Percentiles rank a stretch among this genome's conserved stretches.
phyloP scores from a whole-genome alignment of 2,329 filamentous ascomycete species.

The Chaetothyriales sp. region DNA sequence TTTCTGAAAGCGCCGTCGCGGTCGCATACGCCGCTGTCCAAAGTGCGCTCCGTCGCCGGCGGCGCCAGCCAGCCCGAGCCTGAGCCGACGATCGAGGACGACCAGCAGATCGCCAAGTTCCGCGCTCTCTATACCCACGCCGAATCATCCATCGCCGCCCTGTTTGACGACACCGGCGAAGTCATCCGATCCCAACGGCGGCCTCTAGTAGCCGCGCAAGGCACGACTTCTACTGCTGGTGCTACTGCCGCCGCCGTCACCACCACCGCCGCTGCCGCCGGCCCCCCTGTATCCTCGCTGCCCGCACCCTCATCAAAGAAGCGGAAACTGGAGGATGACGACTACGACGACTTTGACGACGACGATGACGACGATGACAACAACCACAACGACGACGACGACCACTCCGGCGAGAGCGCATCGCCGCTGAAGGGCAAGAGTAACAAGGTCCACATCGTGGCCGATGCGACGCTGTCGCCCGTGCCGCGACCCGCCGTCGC shows the following conservation, averaged over 20 bases:
- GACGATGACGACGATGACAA: slow-evolving; percentile 63
- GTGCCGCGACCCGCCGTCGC: slow-evolving; percentile 36
- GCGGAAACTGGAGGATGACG: slow-evolving; percentile 60
- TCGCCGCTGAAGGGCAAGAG: slow-evolving; percentile 39
- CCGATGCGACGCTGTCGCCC: slow-evolving; percentile 32
- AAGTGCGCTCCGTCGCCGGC: slow-evolving; percentile 28
- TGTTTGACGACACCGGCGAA: slow-evolving; percentile 46
- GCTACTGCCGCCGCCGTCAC: slow-evolving; percentile 33
- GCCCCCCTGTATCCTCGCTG: slow-evolving; percentile 33
- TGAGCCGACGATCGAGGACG: slow-evolving; percentile 51
- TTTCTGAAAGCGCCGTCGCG: slow-evolving; percentile 30
- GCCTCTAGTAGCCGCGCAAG: slow-evolving; percentile 18
- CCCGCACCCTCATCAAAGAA: slow-evolving; percentile 48
- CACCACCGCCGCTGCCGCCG: slow-evolving; percentile 30
- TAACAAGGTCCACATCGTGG: slow-evolving; percentile 19
- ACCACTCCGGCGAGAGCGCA: slow-evolving; percentile 34
- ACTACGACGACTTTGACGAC: slow-evolving; percentile 77
- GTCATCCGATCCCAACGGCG: slow-evolving; percentile 8
- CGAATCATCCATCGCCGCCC: slow-evolving; percentile 59
- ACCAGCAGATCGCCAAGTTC: slow-evolving; percentile 56
- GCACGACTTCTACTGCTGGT: slow-evolving; percentile 39
- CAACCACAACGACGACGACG: slow-evolving; percentile 47
- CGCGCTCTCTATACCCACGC: slow-evolving; percentile 62
- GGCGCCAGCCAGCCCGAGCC: slow-evolving; percentile 34
- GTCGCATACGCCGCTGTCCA: slow-evolving; percentile 30